phyloP scores from a whole-genome alignment of 2,329 filamentous ascomycete genomes.

The Fusarium oligoseptatum region DNA sequence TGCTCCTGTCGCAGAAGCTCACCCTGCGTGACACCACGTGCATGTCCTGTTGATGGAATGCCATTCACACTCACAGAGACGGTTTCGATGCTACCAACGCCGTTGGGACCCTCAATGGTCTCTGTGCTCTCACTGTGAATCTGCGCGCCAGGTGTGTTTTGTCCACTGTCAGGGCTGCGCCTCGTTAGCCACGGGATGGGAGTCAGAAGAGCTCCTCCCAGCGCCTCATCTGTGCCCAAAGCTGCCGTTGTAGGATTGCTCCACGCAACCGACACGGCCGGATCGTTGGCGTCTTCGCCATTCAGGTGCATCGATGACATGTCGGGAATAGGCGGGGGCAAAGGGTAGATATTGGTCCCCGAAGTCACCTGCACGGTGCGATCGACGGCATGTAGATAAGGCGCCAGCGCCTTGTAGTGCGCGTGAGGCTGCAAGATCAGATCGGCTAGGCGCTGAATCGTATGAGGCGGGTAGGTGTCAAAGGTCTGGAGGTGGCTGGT shows the following conservation, averaged over 20 bases:
- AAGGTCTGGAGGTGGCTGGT: constrained; percentile 76
- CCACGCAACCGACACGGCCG: constrained; percentile 59
- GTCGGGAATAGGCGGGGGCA: constrained; percentile 76
- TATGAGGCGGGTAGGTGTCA: constrained; percentile 83
- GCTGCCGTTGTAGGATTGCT: constrained; percentile 60
- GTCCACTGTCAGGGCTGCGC: constrained; percentile 49
- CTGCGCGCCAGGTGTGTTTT: constrained; percentile 53
- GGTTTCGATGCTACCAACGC: constrained; percentile 83
- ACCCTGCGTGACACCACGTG: constrained; percentile 80
- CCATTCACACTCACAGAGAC: constrained; percentile 83
- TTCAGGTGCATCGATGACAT: constrained; percentile 71
- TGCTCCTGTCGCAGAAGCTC: constrained; percentile 90
- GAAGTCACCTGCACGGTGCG: constrained; percentile 92
- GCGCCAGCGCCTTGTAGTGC: constrained; percentile 84
- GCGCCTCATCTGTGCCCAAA: constrained; percentile 86
- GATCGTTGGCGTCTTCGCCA: constrained; percentile 64
- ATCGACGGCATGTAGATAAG: constrained; percentile 92
- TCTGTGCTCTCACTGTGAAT: constrained; percentile 80
- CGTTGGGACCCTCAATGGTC: constrained; percentile 85
- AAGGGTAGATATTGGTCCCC: constrained; percentile 82
- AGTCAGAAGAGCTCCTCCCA: constrained; percentile 91
- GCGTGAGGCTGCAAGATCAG: constrained; percentile 80
- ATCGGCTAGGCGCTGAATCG: constrained; percentile 91
- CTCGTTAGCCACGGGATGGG: constrained; percentile 89
- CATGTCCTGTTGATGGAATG: constrained; percentile 65